Percentiles rank a stretch among this genome's conserved stretches.
These are phyloP conservation scores for Umbelopsis sp. DNA, from an alignment of 192 early-diverging fungal genomes.

Conservation along the genomic window DNA sequence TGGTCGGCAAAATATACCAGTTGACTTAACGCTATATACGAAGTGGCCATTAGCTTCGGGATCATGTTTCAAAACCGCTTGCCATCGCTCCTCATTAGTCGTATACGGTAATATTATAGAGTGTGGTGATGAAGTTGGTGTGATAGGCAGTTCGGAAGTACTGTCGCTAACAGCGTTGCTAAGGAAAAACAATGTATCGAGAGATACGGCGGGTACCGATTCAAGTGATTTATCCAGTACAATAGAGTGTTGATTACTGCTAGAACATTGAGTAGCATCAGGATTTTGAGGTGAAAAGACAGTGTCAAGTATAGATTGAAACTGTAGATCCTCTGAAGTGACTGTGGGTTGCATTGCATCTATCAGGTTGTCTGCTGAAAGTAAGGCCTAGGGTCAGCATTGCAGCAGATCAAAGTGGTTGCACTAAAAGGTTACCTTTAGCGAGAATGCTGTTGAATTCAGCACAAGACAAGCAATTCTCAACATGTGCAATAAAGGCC, in stretches of 20 bases:
- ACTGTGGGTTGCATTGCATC: no score
- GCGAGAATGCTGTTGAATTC: background rate
- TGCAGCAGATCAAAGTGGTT: background rate
- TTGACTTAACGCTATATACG: slow-evolving; percentile 1
- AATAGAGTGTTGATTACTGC: no score
- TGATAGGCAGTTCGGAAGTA: background rate
- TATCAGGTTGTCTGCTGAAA: background rate
- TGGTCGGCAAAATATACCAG: slow-evolving; percentile 17
- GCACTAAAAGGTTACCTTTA: background rate
- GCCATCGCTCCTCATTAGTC: background rate
- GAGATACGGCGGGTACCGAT: no score
- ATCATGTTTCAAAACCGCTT: background rate
- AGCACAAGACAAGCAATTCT: background rate
- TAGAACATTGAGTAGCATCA: background rate
- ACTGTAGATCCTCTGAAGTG: no score
- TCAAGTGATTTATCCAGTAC: no score
- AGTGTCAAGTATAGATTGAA: background rate
- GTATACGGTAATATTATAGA: background rate
- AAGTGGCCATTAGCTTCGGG: background rate
- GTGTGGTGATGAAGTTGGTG: background rate
- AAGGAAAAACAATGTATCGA: no score
- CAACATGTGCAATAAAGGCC: background rate
- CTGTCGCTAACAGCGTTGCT: background rate
- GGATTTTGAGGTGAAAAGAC: background rate
- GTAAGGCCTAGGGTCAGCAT: background rate